Evolutionary conservation across 129 eudicot genomes (phyloP), one percentile per base, ranked within the genome.

Genomic region (Flaveria trinervia): DNA sequence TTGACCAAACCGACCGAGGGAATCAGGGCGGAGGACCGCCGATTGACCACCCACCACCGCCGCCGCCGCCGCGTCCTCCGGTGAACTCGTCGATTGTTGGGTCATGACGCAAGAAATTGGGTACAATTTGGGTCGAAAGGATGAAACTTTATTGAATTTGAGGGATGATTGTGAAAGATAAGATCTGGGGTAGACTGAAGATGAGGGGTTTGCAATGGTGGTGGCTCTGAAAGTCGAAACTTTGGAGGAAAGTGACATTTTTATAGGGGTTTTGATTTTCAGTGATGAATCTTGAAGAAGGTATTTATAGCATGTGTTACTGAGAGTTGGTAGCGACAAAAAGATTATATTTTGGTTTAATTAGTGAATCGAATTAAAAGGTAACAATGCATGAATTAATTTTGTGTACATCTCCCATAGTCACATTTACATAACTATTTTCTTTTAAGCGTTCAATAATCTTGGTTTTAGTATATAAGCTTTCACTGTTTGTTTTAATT

Each of bases 1-100:
- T 78, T 88, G 90, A 1, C 98, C 98, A 65, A 89, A 92, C 36
- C 97, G 86, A 41, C 97, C 97, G 41, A 92, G 83, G 2, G 91
- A 81, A 67, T 92, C 97, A 17, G 97, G 97, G 12, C 93, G 85
- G 36, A 72, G 91, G 64, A 73, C 65, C 43, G 64, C 65, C 55
- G 68, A 17, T 9, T 73, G 60, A 23, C 67, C 71, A 11, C 11
- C 41, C 39, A 2, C 39, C 67, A 15, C 7, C 26, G 13, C 15
- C 70, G 67, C 6, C 65, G 33, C 17, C 67, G 49, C 25, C 25
- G 12, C 7, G 25, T 17, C 51, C 28, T 3, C 9, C 9, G 50
- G 3, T 66, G 9, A 61, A 26, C 5, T 61, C 2, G 67, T 61
- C 1, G 67, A 65, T 36, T 66, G 71, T n/a, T 66, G 11, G 50